Base-by-base conservation (phyloP, 768 basidiomycete genomes). In the Lepiota subincarnata region DNA sequence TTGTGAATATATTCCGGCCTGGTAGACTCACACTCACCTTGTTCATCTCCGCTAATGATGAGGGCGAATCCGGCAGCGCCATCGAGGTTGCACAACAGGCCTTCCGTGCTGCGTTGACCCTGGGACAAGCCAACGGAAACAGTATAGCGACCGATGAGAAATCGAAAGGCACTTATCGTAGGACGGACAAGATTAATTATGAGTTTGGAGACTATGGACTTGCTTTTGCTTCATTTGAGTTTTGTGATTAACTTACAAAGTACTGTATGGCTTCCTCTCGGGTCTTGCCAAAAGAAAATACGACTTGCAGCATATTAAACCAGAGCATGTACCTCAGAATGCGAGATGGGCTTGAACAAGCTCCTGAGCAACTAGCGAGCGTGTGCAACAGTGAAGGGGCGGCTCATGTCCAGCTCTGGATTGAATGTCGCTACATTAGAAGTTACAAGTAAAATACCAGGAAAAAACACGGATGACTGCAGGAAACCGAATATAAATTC, bases 151-250 rank as follows among this genome's bases (percentile, higher is more conserved):
- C 39, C 14, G 37, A 50, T n/a, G 16, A 13, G 20, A 31, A 56
- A 43, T 47, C 41, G 12, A 36, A 45, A 1, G 57, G 62, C 58
- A 69, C 62, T 12, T 98, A 95, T 70, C 83, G 75, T 60, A 76
- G 94, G 59, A 95, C 90, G 46, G 97, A 98, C 74, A 92, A 96
- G 71, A 98, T 99, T 68, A 92, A 96, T 67, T 99, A 99, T 74
- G 94, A 96, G 68, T 93, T 98, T 66, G 89, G 90, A 42, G 92
- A 87, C 48, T 94, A 94, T 66, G 90, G 92, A 66, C 75, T 94
- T 56, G 91, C 91, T 13, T 94, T 92, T 67, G 88, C 92, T 37
- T 92, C 85, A 66, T 94, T 92, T 68, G 88, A 92, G 69, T 64
- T 72, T 43, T 11, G n/a, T 43, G n/a, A 37, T 34, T 49, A 14